These are phyloP conservation scores for Phytophthora crassamura DNA, from an alignment of 352 stramenopile genomes.

Conservation along the genomic window DNA sequence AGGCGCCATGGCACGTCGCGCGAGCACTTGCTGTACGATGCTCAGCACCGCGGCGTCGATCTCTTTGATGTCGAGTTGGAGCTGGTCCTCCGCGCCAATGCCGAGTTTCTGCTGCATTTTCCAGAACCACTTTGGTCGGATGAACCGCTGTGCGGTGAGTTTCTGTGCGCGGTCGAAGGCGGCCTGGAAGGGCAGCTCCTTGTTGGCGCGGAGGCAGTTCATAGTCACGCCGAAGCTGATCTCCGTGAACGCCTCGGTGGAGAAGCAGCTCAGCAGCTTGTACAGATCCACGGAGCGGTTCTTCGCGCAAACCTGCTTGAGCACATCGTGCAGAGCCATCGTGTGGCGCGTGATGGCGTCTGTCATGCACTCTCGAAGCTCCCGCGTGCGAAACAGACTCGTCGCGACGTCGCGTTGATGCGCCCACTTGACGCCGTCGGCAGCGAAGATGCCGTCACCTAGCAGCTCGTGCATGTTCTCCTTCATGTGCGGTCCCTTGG, in stretches of 20 bases:
- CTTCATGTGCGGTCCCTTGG: slow-evolving; percentile 50
- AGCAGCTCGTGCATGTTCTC: slow-evolving; percentile 58
- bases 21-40: slow-evolving; percentile 49
- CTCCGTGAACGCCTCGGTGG: slow-evolving; percentile 70
- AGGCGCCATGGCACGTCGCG: neutral
- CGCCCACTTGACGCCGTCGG: slow-evolving; percentile 65
- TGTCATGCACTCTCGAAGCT: slow-evolving; percentile 51
- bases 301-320: slow-evolving; percentile 15
- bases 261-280: slow-evolving; percentile 63
- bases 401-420: slow-evolving; percentile 80
- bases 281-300: slow-evolving; percentile 48
- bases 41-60: slow-evolving; percentile 52
- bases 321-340: slow-evolving; percentile 26
- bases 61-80: slow-evolving; percentile 44
- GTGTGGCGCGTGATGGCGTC: slow-evolving; percentile 38
- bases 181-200: slow-evolving; percentile 58
- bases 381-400: slow-evolving; percentile 73
- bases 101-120: slow-evolving; percentile 49
- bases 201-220: slow-evolving; percentile 34
- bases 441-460: slow-evolving; percentile 72
- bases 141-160: slow-evolving; percentile 45
- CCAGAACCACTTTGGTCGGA: slow-evolving; percentile 52
- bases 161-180: slow-evolving; percentile 62
- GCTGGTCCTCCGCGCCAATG: slow-evolving; percentile 44
- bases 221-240: slow-evolving; percentile 75